Percentiles rank a stretch among this genome's conserved stretches.
Conservation (phyloP, 2,329 filamentous ascomycete genomes). For the Alternaria solani region DNA sequence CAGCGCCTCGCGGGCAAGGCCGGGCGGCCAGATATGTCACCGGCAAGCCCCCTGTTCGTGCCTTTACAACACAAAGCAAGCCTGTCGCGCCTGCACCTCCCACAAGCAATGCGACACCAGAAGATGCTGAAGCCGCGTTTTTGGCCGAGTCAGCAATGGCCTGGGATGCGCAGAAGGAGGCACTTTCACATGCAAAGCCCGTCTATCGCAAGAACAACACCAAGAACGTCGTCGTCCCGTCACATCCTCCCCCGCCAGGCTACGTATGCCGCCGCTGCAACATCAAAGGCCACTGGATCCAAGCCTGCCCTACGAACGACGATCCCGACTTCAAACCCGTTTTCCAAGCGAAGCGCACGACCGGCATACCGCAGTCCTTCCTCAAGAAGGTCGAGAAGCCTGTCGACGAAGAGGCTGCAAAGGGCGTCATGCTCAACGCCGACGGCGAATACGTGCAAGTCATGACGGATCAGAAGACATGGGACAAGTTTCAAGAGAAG, state of each 20-base stretch:
- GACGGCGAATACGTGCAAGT: conserved; percentile 98
- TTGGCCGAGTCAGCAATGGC: conserved; percentile 88
- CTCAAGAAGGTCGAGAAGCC: conserved; percentile 95
- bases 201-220: conserved; percentile 49
- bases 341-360: conserved; percentile 92
- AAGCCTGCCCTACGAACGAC: conserved; percentile 97
- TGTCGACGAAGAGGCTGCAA: conserved; percentile 81
- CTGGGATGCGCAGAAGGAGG: conserved; percentile 92
- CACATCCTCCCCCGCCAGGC: conserved; percentile 89
- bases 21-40: conserved; percentile 94
- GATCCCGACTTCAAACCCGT: conserved; percentile 95
- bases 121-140: conserved; percentile 92
- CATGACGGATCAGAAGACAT: conserved; percentile 92
- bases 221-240: conserved; percentile 81
- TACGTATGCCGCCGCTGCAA: conserved; percentile 97
- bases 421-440: conserved; percentile 96
- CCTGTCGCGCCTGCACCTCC: conserved; percentile 59
- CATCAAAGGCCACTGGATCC: conserved; percentile 99
- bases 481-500: conserved; percentile 97
- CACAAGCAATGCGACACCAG: conserved; percentile 75
- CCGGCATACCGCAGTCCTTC: conserved; percentile 94
- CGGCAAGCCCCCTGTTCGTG: conserved; percentile 90
- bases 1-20: conserved; percentile 85
- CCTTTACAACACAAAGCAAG: conserved; percentile 74
- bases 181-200: conserved; percentile 75